Base-by-base conservation (phyloP, 257 asterid species). In the Plectranthus barbatus region DNA sequence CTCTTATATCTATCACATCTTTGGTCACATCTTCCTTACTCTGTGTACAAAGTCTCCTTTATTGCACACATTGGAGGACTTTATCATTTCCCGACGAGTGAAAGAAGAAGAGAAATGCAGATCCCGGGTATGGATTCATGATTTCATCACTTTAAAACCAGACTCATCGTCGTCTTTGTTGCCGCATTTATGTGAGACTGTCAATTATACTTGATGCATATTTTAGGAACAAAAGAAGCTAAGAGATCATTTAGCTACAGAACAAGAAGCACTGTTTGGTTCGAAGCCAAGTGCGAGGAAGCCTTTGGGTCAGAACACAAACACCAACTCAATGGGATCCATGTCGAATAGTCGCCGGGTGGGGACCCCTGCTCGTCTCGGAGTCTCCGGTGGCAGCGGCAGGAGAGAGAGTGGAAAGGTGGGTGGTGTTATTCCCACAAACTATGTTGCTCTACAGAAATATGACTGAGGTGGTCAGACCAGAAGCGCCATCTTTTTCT, bases 71-170 rank as follows among this genome's bases (percentile, higher is more conserved):
- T 47, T 87, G 81, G 90, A 84, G 56, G 86, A 83, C 59, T 87
- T 77, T 42, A 61, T 69, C 48, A 67, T 63, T 45, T 73, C 70
- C 34, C 76, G 84, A 21, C 83, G 76, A 68, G 85, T 80, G 50
- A 87, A 81, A 67, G 88, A 83, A 74, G 91, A 81, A 71, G 88
- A 83, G 69, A 87, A 87, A 45, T 88, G 95, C 64, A 79, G 78
- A 74, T 68, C 73, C 60, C 86, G 95, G 73, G 95, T 87, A 84
- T 60, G 31, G 14, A 29, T 21, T 23, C 47, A 21, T 62, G 21
- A 61, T 49, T 23, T 17, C 40, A n/a, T 34, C 63, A 6, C n/a
- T 29, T 67, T 8, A 14, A n/a, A 19, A 59, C 42, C 31, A 20
- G 18, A 39, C 29, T 19, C n/a, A 29, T 37, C 45, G 49, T 42